Percentiles rank a stretch among this genome's conserved stretches.
Evolutionary conservation across 192 early-diverging fungal genomes (phyloP).

Genomic region (Linnemannia zychae): DNA sequence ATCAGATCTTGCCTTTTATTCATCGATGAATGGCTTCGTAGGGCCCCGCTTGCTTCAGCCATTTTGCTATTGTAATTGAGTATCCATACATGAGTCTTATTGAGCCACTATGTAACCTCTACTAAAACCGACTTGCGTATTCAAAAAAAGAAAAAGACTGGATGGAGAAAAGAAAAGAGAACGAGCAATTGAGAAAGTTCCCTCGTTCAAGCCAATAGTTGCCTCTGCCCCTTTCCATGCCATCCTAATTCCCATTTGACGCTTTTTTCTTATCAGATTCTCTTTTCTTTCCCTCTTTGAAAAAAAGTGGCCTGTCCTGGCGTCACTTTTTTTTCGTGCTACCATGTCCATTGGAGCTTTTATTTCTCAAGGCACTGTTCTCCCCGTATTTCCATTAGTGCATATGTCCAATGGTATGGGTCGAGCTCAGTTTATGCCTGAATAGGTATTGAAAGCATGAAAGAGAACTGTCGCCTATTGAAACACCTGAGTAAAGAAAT

Average conservation of each 20-base stretch:
- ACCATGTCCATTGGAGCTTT: not conserved
- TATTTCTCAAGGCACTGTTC: too few species aligned
- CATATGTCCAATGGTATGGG: not conserved
- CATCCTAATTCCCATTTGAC: not conserved
- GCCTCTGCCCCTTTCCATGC: too few species aligned
- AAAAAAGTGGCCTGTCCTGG: not conserved
- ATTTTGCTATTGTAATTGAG: not conserved
- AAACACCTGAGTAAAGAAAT: not conserved
- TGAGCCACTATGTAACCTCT: not conserved
- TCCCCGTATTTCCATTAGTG: too few species aligned
- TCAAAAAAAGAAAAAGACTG: too few species aligned
- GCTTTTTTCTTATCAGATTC: not conserved
- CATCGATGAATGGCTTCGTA: not conserved
- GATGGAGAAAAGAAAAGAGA: not conserved
- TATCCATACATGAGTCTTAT: not conserved
- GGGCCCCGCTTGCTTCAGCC: not conserved
- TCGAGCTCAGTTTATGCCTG: not conserved
- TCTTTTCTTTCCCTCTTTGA: not conserved
- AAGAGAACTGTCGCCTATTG: not conserved
- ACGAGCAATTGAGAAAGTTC: not conserved
- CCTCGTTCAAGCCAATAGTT: too few species aligned
- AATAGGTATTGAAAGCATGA: not conserved
- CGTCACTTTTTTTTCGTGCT: slow-evolving; percentile 4
- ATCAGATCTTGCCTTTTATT: not conserved
- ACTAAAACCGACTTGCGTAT: too few species aligned